Conservation (phyloP, 352 stramenopile genomes). For the Globisporangium paroecandrum region DNA sequence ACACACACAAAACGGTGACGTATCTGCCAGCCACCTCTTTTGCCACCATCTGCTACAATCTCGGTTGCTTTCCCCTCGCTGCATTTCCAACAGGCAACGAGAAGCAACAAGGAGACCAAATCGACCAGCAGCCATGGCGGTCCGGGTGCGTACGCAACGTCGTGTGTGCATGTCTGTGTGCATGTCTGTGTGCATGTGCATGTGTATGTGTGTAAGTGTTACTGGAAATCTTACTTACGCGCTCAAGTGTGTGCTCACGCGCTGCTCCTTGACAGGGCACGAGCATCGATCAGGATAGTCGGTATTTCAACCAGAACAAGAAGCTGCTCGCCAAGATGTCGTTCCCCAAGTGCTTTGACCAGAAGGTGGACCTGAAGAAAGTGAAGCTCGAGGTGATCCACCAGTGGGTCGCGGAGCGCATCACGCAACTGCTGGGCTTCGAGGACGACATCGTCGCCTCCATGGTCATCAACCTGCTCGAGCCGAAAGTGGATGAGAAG, state of each 20-base stretch:
- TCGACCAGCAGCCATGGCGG: slow-evolving; percentile 21
- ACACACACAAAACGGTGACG: neutral
- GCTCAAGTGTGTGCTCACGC: neutral
- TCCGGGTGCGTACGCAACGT: slow-evolving; percentile 23
- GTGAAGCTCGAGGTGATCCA: slow-evolving; percentile 89
- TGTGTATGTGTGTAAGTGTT: neutral
- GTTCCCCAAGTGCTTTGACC: slow-evolving; percentile 75
- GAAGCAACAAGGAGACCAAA: neutral
- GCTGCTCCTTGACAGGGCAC: slow-evolving; percentile 34
- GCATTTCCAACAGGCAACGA: neutral
- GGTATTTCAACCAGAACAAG: slow-evolving; percentile 86
- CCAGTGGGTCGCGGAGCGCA: slow-evolving; percentile 84
- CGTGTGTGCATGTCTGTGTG: neutral
- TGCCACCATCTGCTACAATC: slow-evolving; percentile 9
- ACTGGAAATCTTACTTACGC: neutral
- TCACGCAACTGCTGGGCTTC: slow-evolving; percentile 87
- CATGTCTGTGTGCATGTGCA: neutral
- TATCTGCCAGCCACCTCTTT: neutral
- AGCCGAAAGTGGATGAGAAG: slow-evolving; percentile 65
- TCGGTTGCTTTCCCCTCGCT: neutral
- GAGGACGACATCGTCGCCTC: slow-evolving; percentile 91
- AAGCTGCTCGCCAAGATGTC: slow-evolving; percentile 84
- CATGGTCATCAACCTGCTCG: slow-evolving; percentile 82
- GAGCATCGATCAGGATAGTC: slow-evolving; percentile 76
- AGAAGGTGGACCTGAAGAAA: slow-evolving; percentile 84